These are phyloP conservation scores for Proliferodiscus dingleyae DNA, from an alignment of 2,329 filamentous ascomycete genomes.

Conservation along the genomic window DNA sequence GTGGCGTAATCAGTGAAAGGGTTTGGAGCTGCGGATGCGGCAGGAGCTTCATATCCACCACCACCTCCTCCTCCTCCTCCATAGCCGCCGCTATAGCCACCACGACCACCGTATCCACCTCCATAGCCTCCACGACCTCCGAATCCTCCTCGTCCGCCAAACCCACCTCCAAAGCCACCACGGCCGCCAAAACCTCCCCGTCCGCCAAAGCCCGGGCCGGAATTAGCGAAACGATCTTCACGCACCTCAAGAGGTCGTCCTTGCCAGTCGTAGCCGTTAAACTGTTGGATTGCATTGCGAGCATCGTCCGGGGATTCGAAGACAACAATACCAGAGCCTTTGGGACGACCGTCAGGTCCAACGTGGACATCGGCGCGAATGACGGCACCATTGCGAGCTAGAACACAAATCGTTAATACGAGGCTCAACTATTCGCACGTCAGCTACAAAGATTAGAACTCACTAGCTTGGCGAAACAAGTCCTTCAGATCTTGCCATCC, in stretches of 20 bases:
- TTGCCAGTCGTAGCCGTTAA: constrained; percentile 99
- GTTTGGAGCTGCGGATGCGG: constrained; percentile 63
- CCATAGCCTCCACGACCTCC: constrained; percentile 44
- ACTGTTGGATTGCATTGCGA: constrained; percentile 91
- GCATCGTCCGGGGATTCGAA: constrained; percentile 95
- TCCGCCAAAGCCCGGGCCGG: constrained; percentile 40
- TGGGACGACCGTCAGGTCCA: constrained; percentile 85
- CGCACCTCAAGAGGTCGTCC: constrained; percentile 89
- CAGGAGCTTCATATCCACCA: constrained; percentile 31
- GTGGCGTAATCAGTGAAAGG: constrained; percentile 92
- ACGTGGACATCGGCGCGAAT: constrained; percentile 94
- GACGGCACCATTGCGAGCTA: constrained; percentile 67
- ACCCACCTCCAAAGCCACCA: constrained; percentile 46
- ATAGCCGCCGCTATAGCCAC: constrained; percentile 54
- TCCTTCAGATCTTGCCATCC: constrained; percentile 99
- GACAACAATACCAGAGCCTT: constrained; percentile 94
- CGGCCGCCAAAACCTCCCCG: constrained; percentile 39
- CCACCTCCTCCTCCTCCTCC: constrained; percentile 43
- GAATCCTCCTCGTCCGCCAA: constrained; percentile 53
- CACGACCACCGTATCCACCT: constrained; percentile 39
- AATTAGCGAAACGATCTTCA: constrained; percentile 85
- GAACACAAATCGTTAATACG: constrained; percentile 21
- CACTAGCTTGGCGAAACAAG: constrained; percentile 95
- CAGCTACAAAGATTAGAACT: constrained; percentile 39
- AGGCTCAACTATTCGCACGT: constrained; percentile 18